Conservation (phyloP, 139 green algal species). For the Chlamydomonas asymmetrica region DNA sequence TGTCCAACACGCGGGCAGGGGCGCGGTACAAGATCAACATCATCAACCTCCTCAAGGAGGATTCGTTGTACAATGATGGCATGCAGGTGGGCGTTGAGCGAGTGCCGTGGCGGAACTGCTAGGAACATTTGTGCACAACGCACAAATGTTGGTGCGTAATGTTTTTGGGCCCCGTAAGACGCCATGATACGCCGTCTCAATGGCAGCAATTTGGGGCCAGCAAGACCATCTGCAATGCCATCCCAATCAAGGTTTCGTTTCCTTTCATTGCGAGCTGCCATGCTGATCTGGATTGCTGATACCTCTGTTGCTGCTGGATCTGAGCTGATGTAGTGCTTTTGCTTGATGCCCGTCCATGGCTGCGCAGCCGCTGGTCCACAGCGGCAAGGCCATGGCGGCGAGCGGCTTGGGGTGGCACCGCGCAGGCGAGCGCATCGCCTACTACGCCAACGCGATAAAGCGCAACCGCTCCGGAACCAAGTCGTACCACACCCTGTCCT, state of each 20-base stretch:
- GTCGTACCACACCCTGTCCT: slow-evolving; percentile 64
- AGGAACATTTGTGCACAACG: too few species aligned
- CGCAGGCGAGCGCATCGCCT: slow-evolving; percentile 36
- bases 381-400: slow-evolving; percentile 9
- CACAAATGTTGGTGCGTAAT: too few species aligned
- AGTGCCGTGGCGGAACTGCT: too few species aligned
- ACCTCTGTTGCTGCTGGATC: too few species aligned
- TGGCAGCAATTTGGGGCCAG: slow-evolving; percentile 3
- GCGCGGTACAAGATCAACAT: slow-evolving; percentile 72
- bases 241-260: too few species aligned
- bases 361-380: slow-evolving; percentile 25
- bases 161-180: too few species aligned
- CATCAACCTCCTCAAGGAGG: slow-evolving; percentile 72
- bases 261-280: too few species aligned
- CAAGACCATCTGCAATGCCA: slow-evolving; percentile 27
- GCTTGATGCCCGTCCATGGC: too few species aligned
- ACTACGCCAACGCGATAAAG: slow-evolving; percentile 50
- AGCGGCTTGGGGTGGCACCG: slow-evolving; percentile 39
- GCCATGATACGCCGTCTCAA: slow-evolving; percentile 31
- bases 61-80: slow-evolving; percentile 66
- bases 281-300: too few species aligned
- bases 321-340: too few species aligned
- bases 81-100: slow-evolving; percentile 55
- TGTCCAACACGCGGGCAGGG: slow-evolving; percentile 49
- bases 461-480: slow-evolving; percentile 7